Conservation (phyloP, 176 grass and related monocot species). For the Phoenix roebelenii region DNA sequence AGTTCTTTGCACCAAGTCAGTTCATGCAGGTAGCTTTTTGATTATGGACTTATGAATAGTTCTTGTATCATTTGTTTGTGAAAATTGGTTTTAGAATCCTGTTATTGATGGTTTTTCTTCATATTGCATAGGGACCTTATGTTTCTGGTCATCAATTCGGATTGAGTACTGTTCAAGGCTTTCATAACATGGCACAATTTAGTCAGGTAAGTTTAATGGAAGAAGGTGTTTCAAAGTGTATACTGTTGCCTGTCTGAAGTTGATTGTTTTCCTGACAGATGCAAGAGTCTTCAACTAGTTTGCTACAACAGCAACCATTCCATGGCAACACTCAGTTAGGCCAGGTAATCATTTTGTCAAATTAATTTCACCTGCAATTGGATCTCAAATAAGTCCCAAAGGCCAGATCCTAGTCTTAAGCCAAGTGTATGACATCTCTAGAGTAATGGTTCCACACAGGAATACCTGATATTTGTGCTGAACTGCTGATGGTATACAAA, state of each 20-base stretch:
- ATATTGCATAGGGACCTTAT: constrained; percentile 48
- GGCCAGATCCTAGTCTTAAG: too few species aligned
- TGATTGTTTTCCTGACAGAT: constrained; percentile 30
- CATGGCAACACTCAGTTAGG: constrained; percentile 48
- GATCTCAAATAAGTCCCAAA: too few species aligned
- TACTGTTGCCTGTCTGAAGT: background rate
- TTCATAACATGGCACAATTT: constrained; percentile 63
- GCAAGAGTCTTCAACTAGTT: constrained; percentile 45
- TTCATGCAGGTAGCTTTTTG: constrained; percentile 64
- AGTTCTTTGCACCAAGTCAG: constrained; percentile 54
- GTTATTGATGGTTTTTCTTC: constrained; percentile 10
- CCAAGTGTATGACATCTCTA: too few species aligned
- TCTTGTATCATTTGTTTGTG: background rate
- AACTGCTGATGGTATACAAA: too few species aligned
- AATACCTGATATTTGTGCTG: too few species aligned
- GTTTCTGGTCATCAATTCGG: constrained; percentile 58
- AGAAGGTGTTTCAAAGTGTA: constrained; percentile 5
- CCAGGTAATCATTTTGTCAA: constrained; percentile 31
- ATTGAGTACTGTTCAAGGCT: constrained; percentile 67
- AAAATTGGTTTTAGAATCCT: constrained; percentile 2
- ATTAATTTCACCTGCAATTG: background rate
- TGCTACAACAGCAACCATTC: constrained; percentile 57
- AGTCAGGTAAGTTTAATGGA: constrained; percentile 48
- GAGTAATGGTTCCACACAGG: too few species aligned
- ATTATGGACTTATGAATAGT: background rate